Evolutionary conservation across 2,329 filamentous ascomycete genomes (phyloP), one percentile per base, ranked within the genome.

Genomic region (Pyricularia pennisetigena): DNA sequence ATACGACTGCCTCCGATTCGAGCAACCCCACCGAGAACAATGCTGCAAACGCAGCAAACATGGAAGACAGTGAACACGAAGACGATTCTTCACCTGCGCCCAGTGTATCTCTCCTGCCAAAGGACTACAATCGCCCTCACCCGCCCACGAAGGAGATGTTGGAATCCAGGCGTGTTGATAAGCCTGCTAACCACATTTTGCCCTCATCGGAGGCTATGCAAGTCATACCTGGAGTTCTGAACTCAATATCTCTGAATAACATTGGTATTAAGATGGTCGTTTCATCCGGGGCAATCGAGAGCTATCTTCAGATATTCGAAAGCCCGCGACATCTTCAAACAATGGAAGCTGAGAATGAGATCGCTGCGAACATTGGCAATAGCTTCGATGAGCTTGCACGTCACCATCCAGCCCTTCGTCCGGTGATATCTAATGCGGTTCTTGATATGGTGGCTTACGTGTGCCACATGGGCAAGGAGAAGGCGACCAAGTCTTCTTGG

Each of bases 241-340:
- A 94, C 70, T 94, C 95, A 5, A 97, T 99, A 67, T 99, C 92
- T 72, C 81, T 99, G 68, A 97, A 97, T 73, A 90, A 92, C 70
- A 83, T 87, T 30, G 95, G 95, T 9, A 90, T 97, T 83, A 90
- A 91, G 73, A 85, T 97, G 75, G 96, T 99, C 73, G 88, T 93
- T 69, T 86, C 88, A 0, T 97, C 94, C 0, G 85, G 88, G 69
- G 94, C 93, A 1, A 83, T 99, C 63, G 89, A 94, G 68, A 91
- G 88, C 72, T 98, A 94, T 76, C 90, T 99, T 71, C 92, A 97
- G 76, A 93, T 98, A n/a, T 99, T 99, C 72, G 92, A 97, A 78
- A 98, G 93, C 72, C 89, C 93, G 2, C 85, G 88, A 20, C 96
- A 99, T 78, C 88, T 99, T 69, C 92, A 91, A 73, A 90, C 90